Evolutionary conservation across 371 early-diverging fungal species (phyloP).

Genomic region (Rhizopus sp.): DNA sequence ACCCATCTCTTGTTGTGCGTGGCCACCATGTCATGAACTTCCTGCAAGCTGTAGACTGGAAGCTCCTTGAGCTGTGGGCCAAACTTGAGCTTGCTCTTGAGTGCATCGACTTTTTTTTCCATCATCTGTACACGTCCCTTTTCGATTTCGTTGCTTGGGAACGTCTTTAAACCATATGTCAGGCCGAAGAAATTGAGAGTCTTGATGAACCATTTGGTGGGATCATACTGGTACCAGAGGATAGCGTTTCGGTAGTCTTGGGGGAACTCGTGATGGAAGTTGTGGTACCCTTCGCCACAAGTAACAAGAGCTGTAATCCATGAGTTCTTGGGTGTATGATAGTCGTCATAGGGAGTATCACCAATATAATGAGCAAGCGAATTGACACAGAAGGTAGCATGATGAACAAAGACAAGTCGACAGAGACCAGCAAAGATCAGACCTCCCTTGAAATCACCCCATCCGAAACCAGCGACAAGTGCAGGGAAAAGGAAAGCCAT

Average conservation of each 20-base stretch:
- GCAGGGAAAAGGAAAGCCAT: slow-evolving; percentile 85
- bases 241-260: slow-evolving; percentile 96
- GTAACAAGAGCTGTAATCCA: slow-evolving; percentile 82
- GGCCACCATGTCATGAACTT: slow-evolving; percentile 60
- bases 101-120: slow-evolving; percentile 71
- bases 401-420: slow-evolving; percentile 85
- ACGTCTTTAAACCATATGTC: slow-evolving; percentile 83
- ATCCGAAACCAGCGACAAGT: slow-evolving; percentile 78
- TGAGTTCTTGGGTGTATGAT: slow-evolving; percentile 78
- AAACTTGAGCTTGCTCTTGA: slow-evolving; percentile 69
- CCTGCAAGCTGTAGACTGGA: slow-evolving; percentile 76
- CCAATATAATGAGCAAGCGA: slow-evolving; percentile 84
- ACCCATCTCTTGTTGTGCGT: slow-evolving; percentile 73
- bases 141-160: slow-evolving; percentile 88
- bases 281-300: slow-evolving; percentile 87
- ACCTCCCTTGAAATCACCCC: slow-evolving; percentile 92
- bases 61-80: slow-evolving; percentile 71
- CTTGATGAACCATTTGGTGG: slow-evolving; percentile 93
- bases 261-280: slow-evolving; percentile 95
- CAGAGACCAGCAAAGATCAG: slow-evolving; percentile 82
- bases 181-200: slow-evolving; percentile 65
- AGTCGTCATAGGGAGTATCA: slow-evolving; percentile 77
- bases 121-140: slow-evolving; percentile 87
- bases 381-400: slow-evolving; percentile 96
- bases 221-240: slow-evolving; percentile 89